Evolutionary conservation across 176 grass and related monocot genomes (phyloP).

Genomic region (Carex pumila): DNA sequence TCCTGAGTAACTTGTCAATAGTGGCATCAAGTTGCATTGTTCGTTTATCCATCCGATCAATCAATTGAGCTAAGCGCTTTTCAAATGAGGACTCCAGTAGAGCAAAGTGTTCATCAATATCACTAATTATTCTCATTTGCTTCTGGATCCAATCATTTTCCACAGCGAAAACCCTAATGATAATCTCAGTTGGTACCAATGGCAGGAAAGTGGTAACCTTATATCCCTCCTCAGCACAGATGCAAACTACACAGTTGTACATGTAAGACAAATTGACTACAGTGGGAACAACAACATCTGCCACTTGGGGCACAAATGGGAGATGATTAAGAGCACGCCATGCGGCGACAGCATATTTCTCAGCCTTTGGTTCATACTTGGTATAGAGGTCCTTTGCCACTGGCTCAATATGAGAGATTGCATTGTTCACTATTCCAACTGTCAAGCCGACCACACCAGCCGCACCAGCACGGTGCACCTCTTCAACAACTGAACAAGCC

Average conservation of each 20-base stretch:
- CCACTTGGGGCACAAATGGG: slow-evolving; percentile 59
- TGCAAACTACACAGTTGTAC: slow-evolving; percentile 53
- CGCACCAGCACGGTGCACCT: slow-evolving; percentile 49
- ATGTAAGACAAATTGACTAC: slow-evolving; percentile 28
- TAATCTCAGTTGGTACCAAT: slow-evolving; percentile 54
- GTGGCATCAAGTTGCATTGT: too few species aligned
- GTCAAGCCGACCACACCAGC: slow-evolving; percentile 54
- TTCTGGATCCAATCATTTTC: background rate
- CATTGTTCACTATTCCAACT: slow-evolving; percentile 41
- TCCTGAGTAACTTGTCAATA: too few species aligned
- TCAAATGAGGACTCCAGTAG: too few species aligned
- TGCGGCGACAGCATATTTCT: slow-evolving; percentile 13
- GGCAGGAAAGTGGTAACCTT: slow-evolving; percentile 66
- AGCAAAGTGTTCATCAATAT: too few species aligned
- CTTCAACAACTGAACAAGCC: slow-evolving; percentile 40
- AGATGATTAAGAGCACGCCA: slow-evolving; percentile 82
- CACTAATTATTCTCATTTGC: too few species aligned
- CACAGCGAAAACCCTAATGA: slow-evolving; percentile 41
- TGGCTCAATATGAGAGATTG: slow-evolving; percentile 19
- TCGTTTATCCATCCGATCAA: too few species aligned
- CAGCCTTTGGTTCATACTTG: too few species aligned
- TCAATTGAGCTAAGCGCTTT: too few species aligned
- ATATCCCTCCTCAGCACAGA: slow-evolving; percentile 48
- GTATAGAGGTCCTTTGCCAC: too few species aligned
- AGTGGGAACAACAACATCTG: slow-evolving; percentile 54